Base-by-base conservation (phyloP, 2,329 filamentous ascomycete species). In the Colletotrichum falcatum region DNA sequence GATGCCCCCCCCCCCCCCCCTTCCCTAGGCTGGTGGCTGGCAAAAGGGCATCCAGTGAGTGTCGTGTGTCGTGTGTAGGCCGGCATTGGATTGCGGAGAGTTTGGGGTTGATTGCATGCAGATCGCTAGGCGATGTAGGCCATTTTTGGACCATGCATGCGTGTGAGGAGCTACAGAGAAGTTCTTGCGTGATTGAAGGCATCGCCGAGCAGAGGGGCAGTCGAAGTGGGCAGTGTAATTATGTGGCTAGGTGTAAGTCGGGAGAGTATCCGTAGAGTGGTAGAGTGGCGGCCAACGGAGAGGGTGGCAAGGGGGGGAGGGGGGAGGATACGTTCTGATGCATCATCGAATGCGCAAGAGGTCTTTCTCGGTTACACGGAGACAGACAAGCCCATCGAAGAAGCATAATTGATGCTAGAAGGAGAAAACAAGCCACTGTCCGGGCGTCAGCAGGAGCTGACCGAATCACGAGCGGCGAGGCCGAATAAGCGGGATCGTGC, bases 51-150 rank as follows among this genome's bases (percentile, higher is more conserved):
- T n/a, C n/a, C n/a, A 35, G 33, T 35, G 33, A 28, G 26, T 4
- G 37, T 39, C 11, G 3, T 11, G 16, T 30, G 12, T 11, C 30
- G 30, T 33, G 28, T 11, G 23, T 49, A 55, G 51, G 16, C 23
- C 26, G 55, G 55, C 55, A 33, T 42, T 14, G 44, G 18, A 26
- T 51, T 42, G 48, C 44, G 37, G 64, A 55, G 60, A 26, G 37
- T 67, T 68, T 51, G 35, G 26, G 18, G 49, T 23, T 56, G 53
- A 64, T 48, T n/a, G n/a, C n/a, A n/a, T 39, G 61, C 49, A 26
- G 49, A 49, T 48, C 33, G 60, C 30, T 42, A 42, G 53, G 42
- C 49, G 61, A 54, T 9, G n/a, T 14, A 63, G 65, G 20, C 54
- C 54, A 42, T 7, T 56, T 56, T 46, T 59, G 56, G 23, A 33